Evolutionary conservation across 345 rosid genomes (phyloP).

Genomic region (Theobroma cacao): DNA sequence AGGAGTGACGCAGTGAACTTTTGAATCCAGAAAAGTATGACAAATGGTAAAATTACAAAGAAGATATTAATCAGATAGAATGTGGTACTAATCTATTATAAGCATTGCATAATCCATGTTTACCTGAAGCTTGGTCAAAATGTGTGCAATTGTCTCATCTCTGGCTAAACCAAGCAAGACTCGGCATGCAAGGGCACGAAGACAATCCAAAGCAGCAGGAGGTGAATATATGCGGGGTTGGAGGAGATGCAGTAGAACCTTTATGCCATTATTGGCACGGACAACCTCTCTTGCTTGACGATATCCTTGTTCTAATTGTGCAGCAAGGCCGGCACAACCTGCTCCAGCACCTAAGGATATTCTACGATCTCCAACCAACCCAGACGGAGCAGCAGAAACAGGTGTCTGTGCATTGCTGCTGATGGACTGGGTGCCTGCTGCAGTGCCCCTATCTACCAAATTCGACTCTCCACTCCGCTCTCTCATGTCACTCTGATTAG

Average conservation of each 20-base stretch:
- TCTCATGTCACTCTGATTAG: constrained; percentile 46
- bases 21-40: neutral
- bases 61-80: constrained; percentile 1
- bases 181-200: constrained; percentile 92
- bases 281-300: constrained; percentile 94
- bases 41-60: neutral
- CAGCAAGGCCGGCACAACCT: constrained; percentile 99
- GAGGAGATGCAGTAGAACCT: constrained; percentile 91
- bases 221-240: constrained; percentile 88
- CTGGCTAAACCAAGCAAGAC: constrained; percentile 97
- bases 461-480: constrained; percentile 53
- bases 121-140: constrained; percentile 98
- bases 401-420: constrained; percentile 57
- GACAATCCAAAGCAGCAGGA: constrained; percentile 89
- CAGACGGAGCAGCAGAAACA: constrained; percentile 59
- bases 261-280: constrained; percentile 96
- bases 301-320: constrained; percentile 95
- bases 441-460: constrained; percentile 39
- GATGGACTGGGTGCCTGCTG: constrained; percentile 36
- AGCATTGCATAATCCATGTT: neutral
- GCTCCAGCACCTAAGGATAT: constrained; percentile 94
- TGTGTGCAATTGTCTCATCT: constrained; percentile 95
- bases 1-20: neutral
- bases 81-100: neutral
- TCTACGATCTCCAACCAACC: constrained; percentile 95